Percentiles rank a stretch among this genome's conserved stretches.
Conservation (phyloP, 306 rosid genomes). For the Inga leiocalycina region DNA sequence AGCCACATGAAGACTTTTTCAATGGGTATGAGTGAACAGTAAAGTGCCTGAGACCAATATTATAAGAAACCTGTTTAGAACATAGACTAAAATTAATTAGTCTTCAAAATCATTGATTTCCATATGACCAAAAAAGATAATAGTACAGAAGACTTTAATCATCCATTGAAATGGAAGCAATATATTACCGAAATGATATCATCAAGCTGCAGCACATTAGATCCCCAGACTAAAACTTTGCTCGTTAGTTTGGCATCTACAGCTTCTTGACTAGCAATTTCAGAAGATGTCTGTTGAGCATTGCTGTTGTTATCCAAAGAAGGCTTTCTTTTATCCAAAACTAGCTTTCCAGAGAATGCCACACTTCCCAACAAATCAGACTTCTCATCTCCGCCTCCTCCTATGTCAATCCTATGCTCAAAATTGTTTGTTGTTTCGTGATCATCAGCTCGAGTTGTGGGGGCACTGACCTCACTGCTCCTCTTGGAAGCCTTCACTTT, state of each 20-base stretch:
- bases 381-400: constrained; percentile 83
- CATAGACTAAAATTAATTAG: constrained; percentile 39
- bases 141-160: constrained; percentile 30
- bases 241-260: constrained; percentile 86
- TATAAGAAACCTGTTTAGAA: constrained; percentile 84
- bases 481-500: constrained; percentile 63
- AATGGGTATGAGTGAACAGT: constrained; percentile 87
- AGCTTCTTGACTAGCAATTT: constrained; percentile 50
- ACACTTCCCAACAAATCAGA: constrained; percentile 85
- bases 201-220: constrained; percentile 70
- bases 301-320: constrained; percentile 37
- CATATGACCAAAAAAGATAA: constrained; percentile 28
- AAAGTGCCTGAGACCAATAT: constrained; percentile 93
- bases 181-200: constrained; percentile 89
- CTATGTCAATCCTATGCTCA: constrained; percentile 86
- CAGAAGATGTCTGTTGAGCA: constrained; percentile 49
- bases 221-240: constrained; percentile 88
- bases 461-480: constrained; percentile 42
- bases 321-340: constrained; percentile 74
- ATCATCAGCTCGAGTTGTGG: constrained; percentile 44
- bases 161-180: constrained; percentile 38
- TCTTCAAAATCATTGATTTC: constrained; percentile 9
- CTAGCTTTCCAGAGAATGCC: constrained; percentile 74
- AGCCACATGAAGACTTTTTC: constrained; percentile 72
- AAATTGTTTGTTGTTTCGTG: constrained; percentile 57